Evolutionary conservation across 1,284 basidiomycete genomes (phyloP).

Genomic region (Pulveroboletus sp.): DNA sequence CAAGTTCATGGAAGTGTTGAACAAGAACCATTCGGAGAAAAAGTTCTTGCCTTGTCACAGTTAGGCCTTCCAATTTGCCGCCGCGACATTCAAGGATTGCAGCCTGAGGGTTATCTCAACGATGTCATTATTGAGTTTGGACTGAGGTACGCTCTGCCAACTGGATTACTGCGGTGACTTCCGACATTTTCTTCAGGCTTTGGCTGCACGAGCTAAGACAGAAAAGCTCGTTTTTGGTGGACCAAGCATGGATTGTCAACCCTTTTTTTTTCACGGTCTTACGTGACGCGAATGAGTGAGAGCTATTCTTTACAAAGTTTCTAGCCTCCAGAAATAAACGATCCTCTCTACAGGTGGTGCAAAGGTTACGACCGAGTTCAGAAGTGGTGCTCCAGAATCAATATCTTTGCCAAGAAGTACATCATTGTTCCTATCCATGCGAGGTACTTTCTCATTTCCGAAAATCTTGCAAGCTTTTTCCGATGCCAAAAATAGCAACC

Average conservation of each 20-base stretch:
- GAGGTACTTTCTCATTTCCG: conserved; percentile 43
- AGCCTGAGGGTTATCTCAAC: conserved; percentile 85
- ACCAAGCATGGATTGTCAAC: conserved; percentile 88
- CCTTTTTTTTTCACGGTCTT: conserved; percentile 99
- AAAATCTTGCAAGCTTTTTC: no score
- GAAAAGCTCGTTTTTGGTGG: conserved; percentile 59
- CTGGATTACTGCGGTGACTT: no score
- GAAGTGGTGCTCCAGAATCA: conserved; percentile 90
- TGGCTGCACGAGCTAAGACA: conserved; percentile 63
- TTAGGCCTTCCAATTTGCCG: no score
- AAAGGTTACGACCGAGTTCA: conserved; percentile 84
- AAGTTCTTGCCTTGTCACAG: no score
- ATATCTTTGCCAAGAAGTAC: conserved; percentile 90
- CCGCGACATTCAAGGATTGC: no score
- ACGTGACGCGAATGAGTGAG: no score
- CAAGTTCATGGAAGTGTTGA: no score
- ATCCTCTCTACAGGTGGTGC: no score
- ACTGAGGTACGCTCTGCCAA: conserved; percentile 74
- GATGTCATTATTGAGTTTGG: conserved; percentile 97
- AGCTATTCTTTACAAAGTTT: no score
- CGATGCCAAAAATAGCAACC: conserved; percentile 63
- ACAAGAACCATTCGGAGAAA: no score
- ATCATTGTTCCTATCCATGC: conserved; percentile 97
- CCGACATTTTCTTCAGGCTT: conserved; percentile 62
- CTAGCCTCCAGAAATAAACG: no score